Base-by-base conservation (phyloP, 1,284 basidiomycete genomes). In the Cystobasidium slooffiae region DNA sequence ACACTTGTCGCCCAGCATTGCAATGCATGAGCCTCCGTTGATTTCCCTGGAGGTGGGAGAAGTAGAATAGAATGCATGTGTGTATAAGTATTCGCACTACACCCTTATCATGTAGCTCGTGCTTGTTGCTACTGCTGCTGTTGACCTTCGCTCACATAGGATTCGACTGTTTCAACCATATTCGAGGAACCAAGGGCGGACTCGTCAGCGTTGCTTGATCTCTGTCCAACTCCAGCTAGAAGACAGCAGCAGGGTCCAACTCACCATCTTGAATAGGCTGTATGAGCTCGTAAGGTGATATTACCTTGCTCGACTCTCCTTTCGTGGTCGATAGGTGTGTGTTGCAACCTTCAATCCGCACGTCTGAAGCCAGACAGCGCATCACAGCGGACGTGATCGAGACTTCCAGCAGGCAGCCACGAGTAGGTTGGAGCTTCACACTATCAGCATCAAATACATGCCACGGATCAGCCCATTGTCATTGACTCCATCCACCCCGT, bases 1-100 rank as follows among this genome's bases (percentile, higher is more conserved):
- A 83, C 97, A 99, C 81, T 95, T 92, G 85, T 98, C 98, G 77
- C 97, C 97, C 76, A 91, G 91, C 94, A 99, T 99, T 84, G 97
- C 97, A 84, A 99, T 88, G 80, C 97, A 93, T 84, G 94, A 97
- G 84, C 97, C 97, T 85, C 93, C 93, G 86, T 95, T 95, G 78
- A 89, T 87, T 84, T 92, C 87, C 90, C 70, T 74, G 65, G 39
- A 66, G 31, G 31, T 8, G 41, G 12, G 47, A 51, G 44, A 24
- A 20, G 49, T 37, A 44, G 10, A 43, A 49, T 47, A 16, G 39
- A 18, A 61, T 14, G 49, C 16, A 22, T 58, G 31, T 3, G n/a
- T 61, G 59, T 43, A 37, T 22, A 37, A 12, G 22, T 31, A 6
- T 12, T 56, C 24, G 31, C 31, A 31, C 31, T 31, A 31, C 31